phyloP scores from a whole-genome alignment of 495 filamentous ascomycete genomes.

The Talaromyces proteolyticus region DNA sequence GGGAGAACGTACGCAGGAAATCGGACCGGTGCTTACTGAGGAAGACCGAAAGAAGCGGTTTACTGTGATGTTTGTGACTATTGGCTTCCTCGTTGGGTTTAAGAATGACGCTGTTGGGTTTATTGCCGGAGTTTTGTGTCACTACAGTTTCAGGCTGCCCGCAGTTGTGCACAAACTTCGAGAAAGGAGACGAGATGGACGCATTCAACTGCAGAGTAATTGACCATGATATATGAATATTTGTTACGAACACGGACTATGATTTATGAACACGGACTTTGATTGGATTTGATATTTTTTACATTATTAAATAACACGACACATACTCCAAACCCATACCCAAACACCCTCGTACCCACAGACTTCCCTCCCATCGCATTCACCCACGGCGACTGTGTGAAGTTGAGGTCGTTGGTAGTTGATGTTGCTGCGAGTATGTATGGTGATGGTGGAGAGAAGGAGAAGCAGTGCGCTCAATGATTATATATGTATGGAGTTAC shows the following conservation, averaged over 20 bases:
- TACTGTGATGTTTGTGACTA: constrained; percentile 84
- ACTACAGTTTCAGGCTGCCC: constrained; percentile 46
- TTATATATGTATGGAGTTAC: too few species aligned
- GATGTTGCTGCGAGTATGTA: too few species aligned
- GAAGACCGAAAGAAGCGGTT: constrained; percentile 64
- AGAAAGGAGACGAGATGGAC: constrained; percentile 24
- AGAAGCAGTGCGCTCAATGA: too few species aligned
- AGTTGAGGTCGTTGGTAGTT: not conserved
- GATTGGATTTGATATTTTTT: not conserved
- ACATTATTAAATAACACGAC: too few species aligned
- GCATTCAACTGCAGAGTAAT: constrained; percentile 21
- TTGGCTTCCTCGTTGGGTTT: constrained; percentile 75
- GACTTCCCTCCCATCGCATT: too few species aligned
- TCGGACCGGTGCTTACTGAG: constrained; percentile 41
- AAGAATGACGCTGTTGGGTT: constrained; percentile 87
- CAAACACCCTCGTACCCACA: too few species aligned
- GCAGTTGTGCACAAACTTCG: constrained; percentile 18
- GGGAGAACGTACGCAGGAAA: constrained; percentile 32
- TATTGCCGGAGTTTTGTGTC: constrained; percentile 67
- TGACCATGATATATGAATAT: not conserved
- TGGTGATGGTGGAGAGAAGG: too few species aligned
- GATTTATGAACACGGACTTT: not conserved
- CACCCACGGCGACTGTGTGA: too few species aligned
- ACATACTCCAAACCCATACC: too few species aligned
- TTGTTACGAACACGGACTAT: not conserved